Base-by-base conservation (phyloP, 2,329 filamentous ascomycete genomes). In the Aschersonia sp. region DNA sequence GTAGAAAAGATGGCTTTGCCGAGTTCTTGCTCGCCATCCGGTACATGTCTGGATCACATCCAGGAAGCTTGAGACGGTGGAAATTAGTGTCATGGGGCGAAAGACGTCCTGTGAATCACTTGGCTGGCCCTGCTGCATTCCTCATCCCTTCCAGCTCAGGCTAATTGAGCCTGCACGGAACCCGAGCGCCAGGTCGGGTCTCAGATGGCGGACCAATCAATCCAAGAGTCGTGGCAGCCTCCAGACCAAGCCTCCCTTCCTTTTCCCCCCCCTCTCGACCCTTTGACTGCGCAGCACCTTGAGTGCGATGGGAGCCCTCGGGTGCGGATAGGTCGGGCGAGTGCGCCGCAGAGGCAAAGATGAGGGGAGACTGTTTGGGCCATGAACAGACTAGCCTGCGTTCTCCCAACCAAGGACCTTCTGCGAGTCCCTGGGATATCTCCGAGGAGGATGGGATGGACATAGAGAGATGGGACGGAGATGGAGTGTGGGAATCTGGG, bases 11-110 rank as follows among this genome's bases (percentile, higher is more conserved):
- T 9, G 40, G 20, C 20, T 9, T n/a, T 20, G 6, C 40, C n/a
- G 40, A n/a, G 10, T 6, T n/a, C 35, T 38, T 6, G 40, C 10
- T 10, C 10, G 9, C 6, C 40, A 42, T 42, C 35, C 20, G 9
- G 40, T 42, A 9, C 9, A 5, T 42, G 9, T 38, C 35, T 38
- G 12, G 35, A 3, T 12, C 35, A 38, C 7, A 7, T 38, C 35
- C 7, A 38, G 35, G n/a, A 42, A n/a, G 35, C 30, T 44, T 52
- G 51, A 52, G 12, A 52, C 49, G 40, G 51, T 50, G 50, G 51
- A 52, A 50, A 52, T 52, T 51, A 43, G 42, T 9, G 30, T 10
- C 44, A 47, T 43, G 49, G 42, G 42, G 45, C 6, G 35, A 12
- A 43, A 30, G 5, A 41, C 38, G 41, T 6, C 30, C 46, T 49